Evolutionary conservation across 2,329 filamentous ascomycete genomes (phyloP).

Genomic region (Akanthomyces dipterigenus): DNA sequence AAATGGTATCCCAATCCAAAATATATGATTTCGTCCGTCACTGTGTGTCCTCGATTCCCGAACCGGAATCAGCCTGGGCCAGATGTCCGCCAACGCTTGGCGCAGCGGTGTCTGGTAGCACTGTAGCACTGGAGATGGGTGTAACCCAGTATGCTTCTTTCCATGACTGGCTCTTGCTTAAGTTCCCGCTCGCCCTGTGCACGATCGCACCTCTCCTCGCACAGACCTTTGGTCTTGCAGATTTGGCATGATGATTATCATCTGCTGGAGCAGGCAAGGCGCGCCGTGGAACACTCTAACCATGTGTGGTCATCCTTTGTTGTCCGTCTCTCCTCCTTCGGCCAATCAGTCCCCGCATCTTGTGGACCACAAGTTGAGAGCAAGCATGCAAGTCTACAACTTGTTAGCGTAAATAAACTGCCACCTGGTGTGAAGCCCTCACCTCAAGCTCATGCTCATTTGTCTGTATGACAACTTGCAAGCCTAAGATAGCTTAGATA

Average conservation of each 20-base stretch:
- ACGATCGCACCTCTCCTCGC: slow-evolving; percentile 6
- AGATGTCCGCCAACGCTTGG: not conserved
- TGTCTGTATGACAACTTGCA: slow-evolving; percentile 1
- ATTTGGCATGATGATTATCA: not conserved
- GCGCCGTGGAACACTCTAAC: slow-evolving; percentile 2
- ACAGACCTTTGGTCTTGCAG: slow-evolving; percentile 3
- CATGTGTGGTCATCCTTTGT: not conserved
- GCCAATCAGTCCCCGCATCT: slow-evolving; percentile 6
- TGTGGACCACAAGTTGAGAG: not conserved
- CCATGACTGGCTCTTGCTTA: not conserved
- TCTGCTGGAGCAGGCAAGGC: not conserved
- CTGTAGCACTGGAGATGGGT: not conserved
- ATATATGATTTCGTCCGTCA: not conserved
- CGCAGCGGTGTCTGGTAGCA: not conserved
- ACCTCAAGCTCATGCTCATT: not conserved
- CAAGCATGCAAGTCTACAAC: too few species aligned
- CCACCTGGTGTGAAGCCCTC: too few species aligned
- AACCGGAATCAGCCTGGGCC: too few species aligned
- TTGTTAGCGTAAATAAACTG: not conserved
- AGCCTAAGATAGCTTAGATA: not conserved
- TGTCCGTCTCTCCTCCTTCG: not conserved
- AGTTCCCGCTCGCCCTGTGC: not conserved
- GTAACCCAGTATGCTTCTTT: not conserved
- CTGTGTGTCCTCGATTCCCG: too few species aligned
- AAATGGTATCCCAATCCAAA: not conserved